Evolutionary conservation across 1,284 basidiomycete genomes (phyloP), one percentile per base, ranked within the genome.

Genomic region (Abortiporus biennis): DNA sequence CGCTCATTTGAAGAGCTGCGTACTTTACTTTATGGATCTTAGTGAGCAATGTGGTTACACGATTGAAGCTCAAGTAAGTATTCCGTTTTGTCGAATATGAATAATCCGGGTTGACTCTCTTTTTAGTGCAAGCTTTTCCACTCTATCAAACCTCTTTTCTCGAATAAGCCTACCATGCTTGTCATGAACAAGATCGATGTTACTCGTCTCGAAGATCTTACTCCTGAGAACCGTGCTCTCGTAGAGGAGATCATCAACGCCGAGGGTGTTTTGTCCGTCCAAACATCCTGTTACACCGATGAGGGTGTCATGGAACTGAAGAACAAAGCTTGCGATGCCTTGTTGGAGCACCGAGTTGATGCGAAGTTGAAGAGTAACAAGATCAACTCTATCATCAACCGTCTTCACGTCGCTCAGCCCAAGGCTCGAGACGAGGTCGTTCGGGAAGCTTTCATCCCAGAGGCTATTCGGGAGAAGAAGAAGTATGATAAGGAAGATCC

Each of bases 141-240:
- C 62, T 96, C 94, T 38, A 96, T 97, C 69, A 96, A 95, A 66
- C 93, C 94, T 24, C 76, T 97, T 40, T 97, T 97, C 66, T 71
- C 76, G 43, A 88, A 87, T 61, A 97, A 96, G 66, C 94, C 93
- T 24, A 87, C 85, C 38, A 59, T 96, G 43, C 80, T 97, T 27
- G 92, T 96, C 51, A 83, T 96, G 65, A 97, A 97, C 78, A 97
- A 97, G 76, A 85, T 92, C 54, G 93, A 97, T 60, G 84, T 96
- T 43, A 84, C 74, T 49, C 82, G 89, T 36, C 76, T 93, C 4
- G 81, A 87, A 39, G 92, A 96, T 56, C 75, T 96, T 20, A 64
- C 75, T 8, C 68, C 80, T 3, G 87, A 90, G 51, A 79, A 80
- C 48, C 83, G 81, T 37, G 73, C 78, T 1, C 75, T 90, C 45